phyloP scores from a whole-genome alignment of 2,329 filamentous ascomycete species.

The Ophiostoma pallidulum region DNA sequence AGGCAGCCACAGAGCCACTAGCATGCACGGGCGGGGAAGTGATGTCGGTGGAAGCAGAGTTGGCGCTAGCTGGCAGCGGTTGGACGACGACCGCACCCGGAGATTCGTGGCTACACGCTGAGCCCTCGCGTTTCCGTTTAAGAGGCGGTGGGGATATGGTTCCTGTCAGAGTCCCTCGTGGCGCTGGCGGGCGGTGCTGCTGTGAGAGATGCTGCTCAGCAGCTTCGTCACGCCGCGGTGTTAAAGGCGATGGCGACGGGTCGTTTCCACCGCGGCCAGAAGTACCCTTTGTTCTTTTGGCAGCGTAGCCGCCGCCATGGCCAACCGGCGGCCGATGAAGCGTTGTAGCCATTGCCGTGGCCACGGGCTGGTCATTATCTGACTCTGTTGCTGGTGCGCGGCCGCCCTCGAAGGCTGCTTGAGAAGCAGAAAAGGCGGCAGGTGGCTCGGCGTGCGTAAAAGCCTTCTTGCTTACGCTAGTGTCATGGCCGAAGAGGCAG shows the following conservation, averaged over 20 bases:
- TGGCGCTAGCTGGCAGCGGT: background rate
- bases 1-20: background rate
- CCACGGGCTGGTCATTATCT: background rate
- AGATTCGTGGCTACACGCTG: background rate
- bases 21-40: background rate
- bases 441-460: too few species aligned
- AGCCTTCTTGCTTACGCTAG: background rate
- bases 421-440: too few species aligned
- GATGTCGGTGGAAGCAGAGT: too few species aligned
- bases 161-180: background rate
- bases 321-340: too few species aligned
- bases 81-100: background rate
- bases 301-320: too few species aligned
- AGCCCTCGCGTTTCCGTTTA: slow-evolving; percentile 12
- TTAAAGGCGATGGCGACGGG: background rate
- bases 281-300: too few species aligned
- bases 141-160: slow-evolving; percentile 9
- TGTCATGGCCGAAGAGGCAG: slow-evolving; percentile 19
- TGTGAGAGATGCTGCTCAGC: too few species aligned
- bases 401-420: too few species aligned
- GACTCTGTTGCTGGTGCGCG: too few species aligned
- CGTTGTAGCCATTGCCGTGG: background rate
- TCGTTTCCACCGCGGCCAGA: too few species aligned
- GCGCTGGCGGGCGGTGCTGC: background rate
- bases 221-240: too few species aligned